Percentiles rank a stretch among this genome's conserved stretches.
Conservation (phyloP, 805 yeast genomes). For the Kuraishia hungarica region DNA sequence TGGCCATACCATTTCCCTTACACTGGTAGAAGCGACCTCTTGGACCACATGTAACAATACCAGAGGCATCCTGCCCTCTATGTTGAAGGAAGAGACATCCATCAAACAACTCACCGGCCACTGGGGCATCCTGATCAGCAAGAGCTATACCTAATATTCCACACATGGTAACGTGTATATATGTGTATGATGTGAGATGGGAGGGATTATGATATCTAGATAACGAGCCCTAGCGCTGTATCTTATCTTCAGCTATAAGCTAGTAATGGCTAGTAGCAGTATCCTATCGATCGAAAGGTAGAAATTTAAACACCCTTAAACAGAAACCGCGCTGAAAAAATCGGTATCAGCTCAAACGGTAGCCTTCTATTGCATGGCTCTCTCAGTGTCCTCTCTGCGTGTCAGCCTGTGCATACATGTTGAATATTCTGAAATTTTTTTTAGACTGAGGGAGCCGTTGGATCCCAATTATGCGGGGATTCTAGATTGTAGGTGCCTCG, state of each 20-base stretch:
- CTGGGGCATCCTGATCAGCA: conserved; percentile 63
- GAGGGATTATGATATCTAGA: not conserved
- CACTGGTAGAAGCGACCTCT: conserved; percentile 94
- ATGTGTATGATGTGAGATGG: not conserved
- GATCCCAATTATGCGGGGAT: not conserved
- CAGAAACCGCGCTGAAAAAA: not conserved
- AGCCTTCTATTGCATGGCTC: not conserved
- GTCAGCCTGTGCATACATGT: not conserved
- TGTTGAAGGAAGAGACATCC: conserved; percentile 92
- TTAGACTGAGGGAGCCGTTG: not conserved
- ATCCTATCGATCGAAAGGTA: not conserved
- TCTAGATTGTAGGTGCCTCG: not conserved
- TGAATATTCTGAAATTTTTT: not conserved
- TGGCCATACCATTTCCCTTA: conserved; percentile 98
- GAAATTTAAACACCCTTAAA: not conserved
- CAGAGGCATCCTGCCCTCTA: conserved; percentile 99
- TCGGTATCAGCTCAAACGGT: not conserved
- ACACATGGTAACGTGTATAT: conserved; percentile 51
- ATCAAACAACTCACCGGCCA: conserved; percentile 86
- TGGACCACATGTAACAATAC: conserved; percentile 91
- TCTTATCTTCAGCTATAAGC: not conserved
- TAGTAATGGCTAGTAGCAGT: too few species aligned
- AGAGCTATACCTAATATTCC: conserved; percentile 86
- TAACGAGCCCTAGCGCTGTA: too few species aligned
- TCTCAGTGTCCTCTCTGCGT: not conserved